phyloP scores from a whole-genome alignment of 2,329 filamentous ascomycete genomes.

The Penicillium sp. region DNA sequence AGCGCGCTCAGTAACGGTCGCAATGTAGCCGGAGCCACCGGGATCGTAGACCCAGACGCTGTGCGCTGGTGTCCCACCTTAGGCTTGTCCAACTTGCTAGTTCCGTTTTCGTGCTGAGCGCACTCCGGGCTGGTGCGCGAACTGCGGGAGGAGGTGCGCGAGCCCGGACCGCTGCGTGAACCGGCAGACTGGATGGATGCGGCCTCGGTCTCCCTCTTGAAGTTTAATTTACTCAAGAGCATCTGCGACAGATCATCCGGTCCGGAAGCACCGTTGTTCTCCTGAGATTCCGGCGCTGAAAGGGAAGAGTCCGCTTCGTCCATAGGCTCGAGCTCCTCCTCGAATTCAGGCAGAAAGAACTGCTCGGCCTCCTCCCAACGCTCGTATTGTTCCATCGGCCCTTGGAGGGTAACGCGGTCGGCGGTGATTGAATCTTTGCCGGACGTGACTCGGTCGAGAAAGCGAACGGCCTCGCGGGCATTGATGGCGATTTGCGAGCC shows the following conservation, averaged over 20 bases:
- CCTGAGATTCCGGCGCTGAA: slow-evolving; percentile 23
- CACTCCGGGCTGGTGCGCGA: slow-evolving; percentile 52
- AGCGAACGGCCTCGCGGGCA: slow-evolving; percentile 56
- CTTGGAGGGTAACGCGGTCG: slow-evolving; percentile 52
- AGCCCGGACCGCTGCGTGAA: slow-evolving; percentile 48
- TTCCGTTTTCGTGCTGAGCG: slow-evolving; percentile 33
- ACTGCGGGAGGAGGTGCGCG: slow-evolving; percentile 49
- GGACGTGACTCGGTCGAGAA: slow-evolving; percentile 55
- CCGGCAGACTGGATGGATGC: slow-evolving; percentile 47
- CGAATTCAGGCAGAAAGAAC: slow-evolving; percentile 50
- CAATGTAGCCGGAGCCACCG: slow-evolving; percentile 43
- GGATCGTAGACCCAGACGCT: slow-evolving; percentile 38
- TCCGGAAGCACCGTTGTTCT: slow-evolving; percentile 25
- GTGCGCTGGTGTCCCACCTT: slow-evolving; percentile 36
- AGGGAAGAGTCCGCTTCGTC: slow-evolving; percentile 22
- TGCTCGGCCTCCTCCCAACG: slow-evolving; percentile 52
- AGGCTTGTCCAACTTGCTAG: slow-evolving; percentile 24
- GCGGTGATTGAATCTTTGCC: slow-evolving; percentile 49
- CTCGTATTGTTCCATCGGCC: slow-evolving; percentile 54
- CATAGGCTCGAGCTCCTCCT: slow-evolving; percentile 41
- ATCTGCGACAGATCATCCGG: slow-evolving; percentile 51
- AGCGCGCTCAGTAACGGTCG: slow-evolving; percentile 50
- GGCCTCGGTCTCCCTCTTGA: slow-evolving; percentile 47
- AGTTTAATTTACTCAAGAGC: slow-evolving; percentile 53
- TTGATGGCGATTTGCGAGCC: slow-evolving; percentile 54